Percentiles rank a stretch among this genome's conserved stretches.
These are phyloP conservation scores for Saccharomyces hybrid DNA, from an alignment of 1,139 yeast species.

Conservation along the genomic window DNA sequence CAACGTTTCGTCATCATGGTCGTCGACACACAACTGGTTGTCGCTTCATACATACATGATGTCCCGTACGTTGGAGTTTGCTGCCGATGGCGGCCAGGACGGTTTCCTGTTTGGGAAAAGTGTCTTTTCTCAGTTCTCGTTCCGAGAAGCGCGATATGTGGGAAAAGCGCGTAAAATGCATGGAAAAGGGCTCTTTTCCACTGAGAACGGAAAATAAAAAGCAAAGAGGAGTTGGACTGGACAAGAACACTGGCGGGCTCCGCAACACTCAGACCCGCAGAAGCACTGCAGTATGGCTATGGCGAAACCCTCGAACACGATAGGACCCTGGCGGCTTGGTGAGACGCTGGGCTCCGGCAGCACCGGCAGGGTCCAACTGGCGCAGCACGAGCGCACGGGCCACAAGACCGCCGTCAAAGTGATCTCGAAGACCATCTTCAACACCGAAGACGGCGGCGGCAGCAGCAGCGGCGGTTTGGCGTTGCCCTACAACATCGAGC, in stretches of 20 bases:
- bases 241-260: background rate
- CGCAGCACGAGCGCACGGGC: slow-evolving; percentile 76
- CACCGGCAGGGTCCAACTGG: slow-evolving; percentile 88
- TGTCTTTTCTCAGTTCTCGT: no score
- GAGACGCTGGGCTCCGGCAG: slow-evolving; percentile 92
- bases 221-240: background rate
- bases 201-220: no score
- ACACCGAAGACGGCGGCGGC: slow-evolving; percentile 1
- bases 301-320: slow-evolving; percentile 18
- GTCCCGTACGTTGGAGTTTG: no score
- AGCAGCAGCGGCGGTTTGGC: slow-evolving; percentile 28
- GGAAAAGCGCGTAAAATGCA: no score
- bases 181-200: no score
- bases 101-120: no score
- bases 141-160: no score
- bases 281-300: background rate
- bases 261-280: background rate
- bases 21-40: no score
- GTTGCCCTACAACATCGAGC: slow-evolving; percentile 85
- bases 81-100: no score
- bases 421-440: slow-evolving; percentile 74
- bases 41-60: no score
- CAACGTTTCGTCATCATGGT: no score
- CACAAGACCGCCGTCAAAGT: slow-evolving; percentile 94
- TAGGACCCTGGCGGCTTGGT: slow-evolving; percentile 97